Evolutionary conservation across 148 eudicot genomes (phyloP).

Genomic region (Fagopyrum homotropicum): DNA sequence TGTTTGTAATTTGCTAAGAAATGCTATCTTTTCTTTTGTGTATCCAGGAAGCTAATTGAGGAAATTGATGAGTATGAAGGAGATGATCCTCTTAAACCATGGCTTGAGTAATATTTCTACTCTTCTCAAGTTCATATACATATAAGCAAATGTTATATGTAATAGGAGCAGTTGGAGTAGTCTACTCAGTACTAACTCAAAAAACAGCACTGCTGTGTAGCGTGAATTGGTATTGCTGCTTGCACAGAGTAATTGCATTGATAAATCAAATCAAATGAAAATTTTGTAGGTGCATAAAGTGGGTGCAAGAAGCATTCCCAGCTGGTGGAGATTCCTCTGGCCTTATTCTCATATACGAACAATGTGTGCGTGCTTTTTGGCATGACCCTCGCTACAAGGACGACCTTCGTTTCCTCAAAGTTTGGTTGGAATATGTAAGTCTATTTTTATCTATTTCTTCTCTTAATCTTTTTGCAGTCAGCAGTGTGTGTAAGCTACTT

Average conservation of each 20-base stretch:
- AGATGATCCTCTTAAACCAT: conserved; percentile 89
- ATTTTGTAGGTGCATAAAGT: conserved; percentile 72
- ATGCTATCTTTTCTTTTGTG: not conserved
- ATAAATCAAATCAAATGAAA: not conserved
- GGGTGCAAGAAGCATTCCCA: conserved; percentile 96
- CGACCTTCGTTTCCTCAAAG: conserved; percentile 78
- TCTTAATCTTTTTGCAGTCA: not conserved
- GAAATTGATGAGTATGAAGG: conserved; percentile 73
- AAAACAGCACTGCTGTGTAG: not conserved
- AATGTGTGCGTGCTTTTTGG: conserved; percentile 93
- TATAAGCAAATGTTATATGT: not conserved
- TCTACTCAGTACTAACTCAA: not conserved
- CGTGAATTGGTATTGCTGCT: not conserved
- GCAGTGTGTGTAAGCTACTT: not conserved
- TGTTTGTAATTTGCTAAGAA: not conserved
- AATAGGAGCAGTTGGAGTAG: not conserved
- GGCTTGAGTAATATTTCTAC: conserved; percentile 54
- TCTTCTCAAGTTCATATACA: not conserved
- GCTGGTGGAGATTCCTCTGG: conserved; percentile 89
- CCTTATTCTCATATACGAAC: conserved; percentile 66
- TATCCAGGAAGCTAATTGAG: conserved; percentile 53
- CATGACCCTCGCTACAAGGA: conserved; percentile 69
- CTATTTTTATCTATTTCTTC: not conserved
- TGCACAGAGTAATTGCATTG: not conserved
- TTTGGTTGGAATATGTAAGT: conserved; percentile 93